These are phyloP conservation scores for Strobilomyces confusus DNA, from an alignment of 768 basidiomycete genomes.

Conservation along the genomic window DNA sequence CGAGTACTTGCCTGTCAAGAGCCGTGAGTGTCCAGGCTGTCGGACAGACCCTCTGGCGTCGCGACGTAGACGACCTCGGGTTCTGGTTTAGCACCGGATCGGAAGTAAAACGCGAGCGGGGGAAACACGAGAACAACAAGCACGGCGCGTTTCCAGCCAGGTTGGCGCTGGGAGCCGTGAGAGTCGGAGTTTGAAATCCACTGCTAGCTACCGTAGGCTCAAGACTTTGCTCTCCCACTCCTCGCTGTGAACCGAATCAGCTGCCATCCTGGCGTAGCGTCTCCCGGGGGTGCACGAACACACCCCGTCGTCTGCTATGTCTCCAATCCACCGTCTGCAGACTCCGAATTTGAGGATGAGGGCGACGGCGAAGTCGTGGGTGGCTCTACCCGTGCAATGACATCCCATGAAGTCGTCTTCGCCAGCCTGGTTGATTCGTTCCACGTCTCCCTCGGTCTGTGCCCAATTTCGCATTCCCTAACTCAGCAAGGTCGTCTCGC, in stretches of 20 bases:
- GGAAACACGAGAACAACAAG: conserved; percentile 42
- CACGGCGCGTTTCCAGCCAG: conserved; percentile 45
- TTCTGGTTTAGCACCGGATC: conserved; percentile 21
- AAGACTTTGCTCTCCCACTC: too few species aligned
- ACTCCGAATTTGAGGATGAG: conserved; percentile 38
- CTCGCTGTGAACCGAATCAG: conserved; percentile 22
- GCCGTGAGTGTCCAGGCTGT: background rate
- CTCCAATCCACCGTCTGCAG: conserved; percentile 18
- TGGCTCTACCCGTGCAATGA: conserved; percentile 39
- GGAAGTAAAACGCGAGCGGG: conserved; percentile 41
- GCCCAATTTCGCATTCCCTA: background rate
- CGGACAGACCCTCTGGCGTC: background rate
- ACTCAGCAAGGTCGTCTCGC: conserved; percentile 7
- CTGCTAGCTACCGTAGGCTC: too few species aligned
- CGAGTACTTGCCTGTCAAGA: conserved; percentile 59
- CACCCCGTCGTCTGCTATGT: background rate
- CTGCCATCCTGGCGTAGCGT: conserved; percentile 23
- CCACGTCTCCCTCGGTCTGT: conserved; percentile 60
- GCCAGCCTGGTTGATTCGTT: conserved; percentile 64
- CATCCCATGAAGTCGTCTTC: conserved; percentile 64
- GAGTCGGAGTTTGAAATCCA: conserved; percentile 26
- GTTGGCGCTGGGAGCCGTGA: conserved; percentile 5
- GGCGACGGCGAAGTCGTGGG: conserved; percentile 39
- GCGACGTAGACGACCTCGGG: conserved; percentile 57
- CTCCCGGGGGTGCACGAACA: conserved; percentile 19